These are phyloP conservation scores for Pleurotus sapidus DNA, from an alignment of 768 basidiomycete genomes.

Conservation along the genomic window DNA sequence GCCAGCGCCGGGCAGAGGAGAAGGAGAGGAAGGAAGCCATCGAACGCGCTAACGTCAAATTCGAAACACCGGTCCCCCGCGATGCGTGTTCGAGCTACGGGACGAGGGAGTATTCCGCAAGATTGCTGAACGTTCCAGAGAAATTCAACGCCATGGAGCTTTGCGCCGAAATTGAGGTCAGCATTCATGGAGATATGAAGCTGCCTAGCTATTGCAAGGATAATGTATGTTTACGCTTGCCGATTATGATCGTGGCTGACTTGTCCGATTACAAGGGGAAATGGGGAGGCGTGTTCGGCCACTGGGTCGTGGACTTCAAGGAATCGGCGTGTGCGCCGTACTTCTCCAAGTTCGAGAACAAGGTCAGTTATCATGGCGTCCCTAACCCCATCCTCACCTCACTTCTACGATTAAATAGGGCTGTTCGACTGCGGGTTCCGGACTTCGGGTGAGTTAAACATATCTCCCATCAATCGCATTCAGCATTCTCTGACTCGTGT, in stretches of 20 bases:
- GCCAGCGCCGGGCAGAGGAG: background rate
- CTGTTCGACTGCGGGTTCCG: constrained; percentile 9
- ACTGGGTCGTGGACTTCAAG: constrained; percentile 20
- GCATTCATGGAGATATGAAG: background rate
- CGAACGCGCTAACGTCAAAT: constrained; percentile 15
- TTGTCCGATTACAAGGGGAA: too few relatives aligned
- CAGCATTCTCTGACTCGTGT: background rate
- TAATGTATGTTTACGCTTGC: background rate
- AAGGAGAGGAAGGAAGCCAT: constrained; percentile 10
- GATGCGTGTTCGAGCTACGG: constrained; percentile 21
- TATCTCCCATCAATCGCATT: background rate
- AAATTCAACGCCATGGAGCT: constrained; percentile 11
- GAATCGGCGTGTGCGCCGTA: constrained; percentile 23
- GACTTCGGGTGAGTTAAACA: constrained; percentile 8
- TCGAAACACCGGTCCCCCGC: constrained; percentile 14
- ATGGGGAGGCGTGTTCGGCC: constrained; percentile 16
- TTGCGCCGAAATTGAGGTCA: constrained; percentile 16
- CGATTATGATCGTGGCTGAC: too few relatives aligned
- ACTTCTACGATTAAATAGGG: constrained; percentile 9
- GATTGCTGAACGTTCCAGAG: constrained; percentile 23
- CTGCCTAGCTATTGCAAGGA: background rate
- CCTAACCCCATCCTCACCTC: too few relatives aligned
- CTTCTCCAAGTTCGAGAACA: constrained; percentile 25
- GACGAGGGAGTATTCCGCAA: constrained; percentile 25
- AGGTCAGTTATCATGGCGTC: constrained; percentile 12